Conservation (phyloP, 179 eudicot genomes). For the Vitellaria paradoxa region DNA sequence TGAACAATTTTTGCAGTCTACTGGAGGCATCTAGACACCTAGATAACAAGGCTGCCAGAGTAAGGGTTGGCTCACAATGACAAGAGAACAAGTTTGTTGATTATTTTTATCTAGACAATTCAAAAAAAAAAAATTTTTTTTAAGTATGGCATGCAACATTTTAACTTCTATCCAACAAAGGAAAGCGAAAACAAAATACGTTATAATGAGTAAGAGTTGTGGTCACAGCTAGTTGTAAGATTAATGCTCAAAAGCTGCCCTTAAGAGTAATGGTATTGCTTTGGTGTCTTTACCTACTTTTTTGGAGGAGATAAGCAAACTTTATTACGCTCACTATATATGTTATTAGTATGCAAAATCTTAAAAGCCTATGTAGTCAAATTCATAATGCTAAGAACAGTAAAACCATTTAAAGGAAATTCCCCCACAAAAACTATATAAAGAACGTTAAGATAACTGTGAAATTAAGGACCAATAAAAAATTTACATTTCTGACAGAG, state of each 20-base stretch:
- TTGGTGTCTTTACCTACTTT: neutral
- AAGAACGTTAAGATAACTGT: neutral
- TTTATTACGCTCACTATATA: neutral
- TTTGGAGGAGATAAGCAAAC: too few relatives aligned
- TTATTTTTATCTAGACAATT: neutral
- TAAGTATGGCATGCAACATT: neutral
- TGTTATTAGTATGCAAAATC: neutral
- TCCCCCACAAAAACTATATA: neutral
- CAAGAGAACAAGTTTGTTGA: neutral
- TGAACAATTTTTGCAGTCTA: neutral
- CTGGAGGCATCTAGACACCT: neutral
- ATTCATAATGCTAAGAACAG: neutral
- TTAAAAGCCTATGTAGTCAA: neutral
- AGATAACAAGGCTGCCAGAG: neutral
- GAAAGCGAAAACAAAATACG: neutral
- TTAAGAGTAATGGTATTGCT: neutral
- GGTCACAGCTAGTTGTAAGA: neutral
- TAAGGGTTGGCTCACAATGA: constrained; percentile 5
- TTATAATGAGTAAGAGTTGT: neutral
- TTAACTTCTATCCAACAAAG: neutral
- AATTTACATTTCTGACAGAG: neutral
- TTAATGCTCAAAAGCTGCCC: neutral
- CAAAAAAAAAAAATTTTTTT: too few relatives aligned
- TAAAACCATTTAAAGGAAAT: neutral
- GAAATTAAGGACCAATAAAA: neutral